Percentiles rank a stretch among this genome's conserved stretches.
Conservation (phyloP, 2,329 filamentous ascomycete genomes). For the Teratosphaeriaceae sp. region DNA sequence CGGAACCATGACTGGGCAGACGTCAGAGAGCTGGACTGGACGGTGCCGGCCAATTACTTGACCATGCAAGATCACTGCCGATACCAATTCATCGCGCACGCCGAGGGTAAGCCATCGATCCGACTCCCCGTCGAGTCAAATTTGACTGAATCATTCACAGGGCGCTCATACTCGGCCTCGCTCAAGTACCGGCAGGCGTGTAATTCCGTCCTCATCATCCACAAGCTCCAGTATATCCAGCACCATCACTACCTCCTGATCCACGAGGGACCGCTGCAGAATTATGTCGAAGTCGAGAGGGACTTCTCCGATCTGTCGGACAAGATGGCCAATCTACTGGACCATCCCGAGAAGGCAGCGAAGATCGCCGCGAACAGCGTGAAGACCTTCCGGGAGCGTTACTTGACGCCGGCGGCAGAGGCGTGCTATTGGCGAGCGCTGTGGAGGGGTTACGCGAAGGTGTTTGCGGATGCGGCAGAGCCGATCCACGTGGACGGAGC, state of each 20-base stretch:
- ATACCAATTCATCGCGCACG: conserved; percentile 27
- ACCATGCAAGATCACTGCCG: conserved; percentile 27
- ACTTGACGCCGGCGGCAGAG: conserved; percentile 26
- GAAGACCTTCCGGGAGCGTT: conserved; percentile 23
- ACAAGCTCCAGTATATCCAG: conserved; percentile 25
- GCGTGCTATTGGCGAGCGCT: conserved; percentile 27
- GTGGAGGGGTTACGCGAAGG: conserved; percentile 24
- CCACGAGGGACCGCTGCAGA: conserved; percentile 21
- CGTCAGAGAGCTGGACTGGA: conserved; percentile 28
- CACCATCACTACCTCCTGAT: conserved; percentile 25
- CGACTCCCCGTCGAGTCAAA: no score
- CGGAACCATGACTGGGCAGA: conserved; percentile 39
- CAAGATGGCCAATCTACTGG: conserved; percentile 19
- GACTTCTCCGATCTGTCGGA: conserved; percentile 26
- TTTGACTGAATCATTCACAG: no score
- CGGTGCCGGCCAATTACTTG: conserved; percentile 11
- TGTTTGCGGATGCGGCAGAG: conserved; percentile 7
- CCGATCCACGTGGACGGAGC: background rate
- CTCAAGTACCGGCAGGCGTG: conserved; percentile 30
- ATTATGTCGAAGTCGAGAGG: conserved; percentile 24
- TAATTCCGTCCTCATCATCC: conserved; percentile 25
- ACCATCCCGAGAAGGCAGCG: conserved; percentile 15
- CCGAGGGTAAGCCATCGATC: conserved; percentile 30
- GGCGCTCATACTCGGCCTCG: conserved; percentile 28
- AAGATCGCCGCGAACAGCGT: conserved; percentile 22